Conservation (phyloP, 2,329 filamentous ascomycete species). For the Talaromyces sp. region DNA sequence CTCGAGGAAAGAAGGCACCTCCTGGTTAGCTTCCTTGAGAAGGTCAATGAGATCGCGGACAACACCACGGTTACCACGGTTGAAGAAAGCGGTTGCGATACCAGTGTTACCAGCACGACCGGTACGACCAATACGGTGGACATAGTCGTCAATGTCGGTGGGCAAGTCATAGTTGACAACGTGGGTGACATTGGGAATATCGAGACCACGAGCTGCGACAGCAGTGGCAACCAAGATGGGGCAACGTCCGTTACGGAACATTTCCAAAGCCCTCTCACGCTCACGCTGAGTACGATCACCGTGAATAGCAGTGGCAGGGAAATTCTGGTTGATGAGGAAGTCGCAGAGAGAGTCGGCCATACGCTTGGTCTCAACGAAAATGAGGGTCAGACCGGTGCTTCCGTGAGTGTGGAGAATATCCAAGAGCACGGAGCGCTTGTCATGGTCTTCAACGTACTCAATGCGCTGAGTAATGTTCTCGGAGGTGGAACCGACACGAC, state of each 20-base stretch:
- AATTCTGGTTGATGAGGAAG: constrained; percentile 97
- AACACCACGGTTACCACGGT: constrained; percentile 97
- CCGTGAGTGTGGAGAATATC: constrained; percentile 93
- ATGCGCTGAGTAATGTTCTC: constrained; percentile 99
- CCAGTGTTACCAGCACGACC: constrained; percentile 99
- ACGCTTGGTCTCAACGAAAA: constrained; percentile 99
- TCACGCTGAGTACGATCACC: constrained; percentile 98
- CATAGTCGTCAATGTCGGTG: constrained; percentile 97
- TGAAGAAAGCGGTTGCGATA: constrained; percentile 98
- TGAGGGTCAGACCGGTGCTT: constrained; percentile 81
- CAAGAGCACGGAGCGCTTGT: constrained; percentile 96
- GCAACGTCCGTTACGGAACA: constrained; percentile 94
- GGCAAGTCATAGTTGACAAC: constrained; percentile 99
- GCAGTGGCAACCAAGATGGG: constrained; percentile 96
- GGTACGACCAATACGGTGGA: constrained; percentile 99
- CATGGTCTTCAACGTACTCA: constrained; percentile 92
- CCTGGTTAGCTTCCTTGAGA: constrained; percentile 97
- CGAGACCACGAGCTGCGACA: constrained; percentile 84
- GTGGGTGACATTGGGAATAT: constrained; percentile 95
- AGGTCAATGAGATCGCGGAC: constrained; percentile 96
- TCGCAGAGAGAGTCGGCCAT: constrained; percentile 98
- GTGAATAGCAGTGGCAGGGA: constrained; percentile 97
- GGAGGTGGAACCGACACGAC: constrained; percentile 97
- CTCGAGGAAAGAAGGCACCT: constrained; percentile 90
- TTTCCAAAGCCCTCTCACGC: constrained; percentile 95